Conservation (phyloP, 768 basidiomycete genomes). For the Mycena venus region DNA sequence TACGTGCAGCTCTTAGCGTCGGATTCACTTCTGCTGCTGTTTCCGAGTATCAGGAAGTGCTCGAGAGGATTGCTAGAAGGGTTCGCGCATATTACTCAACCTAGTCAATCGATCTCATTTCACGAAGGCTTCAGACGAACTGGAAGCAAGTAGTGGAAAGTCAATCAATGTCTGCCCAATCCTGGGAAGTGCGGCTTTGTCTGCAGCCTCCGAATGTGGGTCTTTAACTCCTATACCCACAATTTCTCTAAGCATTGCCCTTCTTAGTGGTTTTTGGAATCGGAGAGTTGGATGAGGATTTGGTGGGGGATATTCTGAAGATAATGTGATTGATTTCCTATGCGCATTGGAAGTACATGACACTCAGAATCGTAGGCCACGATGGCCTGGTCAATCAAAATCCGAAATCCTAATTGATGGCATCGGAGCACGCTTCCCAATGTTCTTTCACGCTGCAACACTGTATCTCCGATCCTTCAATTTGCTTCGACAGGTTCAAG, state of each 20-base stretch:
- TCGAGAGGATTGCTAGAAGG: constrained; percentile 9
- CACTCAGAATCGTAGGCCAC: constrained; percentile 8
- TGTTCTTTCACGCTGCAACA: constrained; percentile 1
- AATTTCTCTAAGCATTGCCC: not conserved
- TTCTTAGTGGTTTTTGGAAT: not conserved
- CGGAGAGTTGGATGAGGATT: not conserved
- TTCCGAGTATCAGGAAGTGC: constrained; percentile 11
- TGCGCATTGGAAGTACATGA: not conserved
- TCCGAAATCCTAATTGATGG: constrained; percentile 3
- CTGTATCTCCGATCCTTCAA: constrained; percentile 12
- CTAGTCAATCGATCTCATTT: not conserved
- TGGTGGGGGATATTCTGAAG: constrained; percentile 5
- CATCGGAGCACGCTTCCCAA: constrained; percentile 4
- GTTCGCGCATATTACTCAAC: not conserved
- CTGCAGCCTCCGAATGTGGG: constrained; percentile 7
- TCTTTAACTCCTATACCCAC: not conserved
- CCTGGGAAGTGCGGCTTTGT: constrained; percentile 5
- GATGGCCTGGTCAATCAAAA: constrained; percentile 1
- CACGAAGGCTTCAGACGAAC: not conserved
- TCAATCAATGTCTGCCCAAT: constrained; percentile 13
- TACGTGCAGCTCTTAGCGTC: constrained; percentile 6
- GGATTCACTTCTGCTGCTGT: constrained; percentile 8
- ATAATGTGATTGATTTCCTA: not conserved
- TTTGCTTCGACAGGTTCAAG: not conserved
- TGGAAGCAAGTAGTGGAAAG: constrained; percentile 5